Evolutionary conservation across 768 basidiomycete genomes (phyloP), one percentile per base, ranked within the genome.

Genomic region (Fomitopsis pulvina): DNA sequence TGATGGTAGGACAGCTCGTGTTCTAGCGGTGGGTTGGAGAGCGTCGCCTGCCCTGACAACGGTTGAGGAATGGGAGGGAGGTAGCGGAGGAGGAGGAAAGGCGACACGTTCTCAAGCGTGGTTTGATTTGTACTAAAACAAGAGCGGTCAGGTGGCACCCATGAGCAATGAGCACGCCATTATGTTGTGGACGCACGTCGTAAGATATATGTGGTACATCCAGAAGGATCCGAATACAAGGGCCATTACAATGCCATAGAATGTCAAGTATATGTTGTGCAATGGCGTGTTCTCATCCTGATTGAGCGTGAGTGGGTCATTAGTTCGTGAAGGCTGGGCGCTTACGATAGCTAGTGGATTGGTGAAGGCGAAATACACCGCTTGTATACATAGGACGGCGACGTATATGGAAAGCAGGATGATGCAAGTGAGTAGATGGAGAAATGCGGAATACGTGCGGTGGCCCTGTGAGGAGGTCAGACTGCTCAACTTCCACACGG

Each of bases 391-490:
- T 32, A 90, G 59, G 14, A 65, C 52, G 50, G 78, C 74, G 32
- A 85, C 68, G 61, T 92, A 87, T 14, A 73, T 54, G 12, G 87
- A 72, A 34, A 89, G 74, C 6, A 84, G 57, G 8, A 81, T 83
- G 40, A 85, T 63, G 55, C 76, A 81, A 27, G 72, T 68, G 44
- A 92, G 71, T 61, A 92, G 87, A 64, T 90, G 87, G 45, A 92
- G 68, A 61, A 91, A 92, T 4, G 89, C 80, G 7, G 87, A 82
- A 63, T 92, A 90, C 34, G 86, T 92, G 61, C 88, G 74, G 66
- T 89, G 80, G 2, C 89, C 89, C 88, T 91, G 54, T 43, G 52
- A 45, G 39, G 34, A n/a, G 18, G 30, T 30, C 27, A 38, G 30
- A 14, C 29, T 10, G 3, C 4, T 21, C n/a, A 18, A 46, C 20